A percentile compares a stretch with the other conserved stretches of the same genome.
These are phyloP conservation scores for Canariomyces notabilis DNA, from an alignment of 2,329 filamentous ascomycete species.

Conservation along the genomic window DNA sequence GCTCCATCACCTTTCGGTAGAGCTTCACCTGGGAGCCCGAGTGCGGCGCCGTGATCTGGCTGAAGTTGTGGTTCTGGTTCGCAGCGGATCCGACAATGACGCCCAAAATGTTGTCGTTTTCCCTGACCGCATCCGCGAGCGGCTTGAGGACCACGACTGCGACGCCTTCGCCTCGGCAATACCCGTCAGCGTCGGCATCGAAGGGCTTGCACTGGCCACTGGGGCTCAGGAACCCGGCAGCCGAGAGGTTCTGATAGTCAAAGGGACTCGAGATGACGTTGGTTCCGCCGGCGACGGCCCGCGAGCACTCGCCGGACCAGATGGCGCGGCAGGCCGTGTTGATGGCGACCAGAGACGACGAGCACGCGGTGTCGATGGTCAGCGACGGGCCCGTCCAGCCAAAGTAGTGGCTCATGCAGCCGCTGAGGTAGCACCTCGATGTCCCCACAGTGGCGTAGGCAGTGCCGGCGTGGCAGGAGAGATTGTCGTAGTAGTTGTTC, in stretches of 20 bases:
- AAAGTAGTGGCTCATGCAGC: slow-evolving; percentile 32
- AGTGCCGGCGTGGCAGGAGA: slow-evolving; percentile 27
- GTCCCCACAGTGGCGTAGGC: slow-evolving; percentile 31
- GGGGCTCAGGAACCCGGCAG: slow-evolving; percentile 21
- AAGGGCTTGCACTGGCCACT: neutral
- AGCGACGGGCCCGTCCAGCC: slow-evolving; percentile 33
- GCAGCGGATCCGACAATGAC: slow-evolving; percentile 30
- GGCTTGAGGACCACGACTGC: slow-evolving; percentile 26
- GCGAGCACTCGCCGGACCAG: slow-evolving; percentile 26
- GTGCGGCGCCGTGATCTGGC: slow-evolving; percentile 9
- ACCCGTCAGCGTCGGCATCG: slow-evolving; percentile 39
- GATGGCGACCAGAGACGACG: slow-evolving; percentile 32
- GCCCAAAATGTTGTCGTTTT: slow-evolving; percentile 25
- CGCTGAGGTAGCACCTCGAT: slow-evolving; percentile 30
- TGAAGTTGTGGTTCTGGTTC: slow-evolving; percentile 17
- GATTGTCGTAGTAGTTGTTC: slow-evolving; percentile 26
- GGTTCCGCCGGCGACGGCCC: slow-evolving; percentile 31
- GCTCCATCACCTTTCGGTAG: slow-evolving; percentile 1
- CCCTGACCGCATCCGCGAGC: slow-evolving; percentile 24
- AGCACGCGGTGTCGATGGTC: slow-evolving; percentile 35
- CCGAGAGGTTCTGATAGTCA: slow-evolving; percentile 22
- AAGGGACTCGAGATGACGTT: slow-evolving; percentile 28
- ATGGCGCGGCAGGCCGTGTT: slow-evolving; percentile 33
- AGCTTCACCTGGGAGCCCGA: slow-evolving; percentile 8
- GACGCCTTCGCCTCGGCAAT: slow-evolving; percentile 49